Evolutionary conservation across 2,329 filamentous ascomycete species (phyloP).

Genomic region (Paramyrothecium roridum): DNA sequence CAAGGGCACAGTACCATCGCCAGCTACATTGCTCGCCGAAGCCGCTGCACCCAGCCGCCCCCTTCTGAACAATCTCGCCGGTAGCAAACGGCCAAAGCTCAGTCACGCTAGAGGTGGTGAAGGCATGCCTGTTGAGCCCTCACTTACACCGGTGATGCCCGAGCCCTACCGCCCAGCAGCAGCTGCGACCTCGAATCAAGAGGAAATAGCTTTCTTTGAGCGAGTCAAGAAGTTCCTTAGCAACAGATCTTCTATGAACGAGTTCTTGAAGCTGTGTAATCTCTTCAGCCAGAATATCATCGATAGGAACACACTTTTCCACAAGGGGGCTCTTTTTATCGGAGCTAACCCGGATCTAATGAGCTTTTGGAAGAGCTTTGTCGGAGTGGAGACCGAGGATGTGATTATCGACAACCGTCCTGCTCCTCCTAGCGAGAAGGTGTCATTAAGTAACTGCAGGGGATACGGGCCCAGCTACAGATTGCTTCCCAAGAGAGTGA

Average conservation of each 20-base stretch:
- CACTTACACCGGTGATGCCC: slow-evolving; percentile 81
- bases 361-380: slow-evolving; percentile 80
- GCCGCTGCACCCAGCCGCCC: slow-evolving; percentile 33
- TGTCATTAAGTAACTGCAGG: slow-evolving; percentile 93
- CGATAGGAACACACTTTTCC: slow-evolving; percentile 76
- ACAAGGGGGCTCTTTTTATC: slow-evolving; percentile 82
- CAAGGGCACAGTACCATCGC: slow-evolving; percentile 36
- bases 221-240: slow-evolving; percentile 93
- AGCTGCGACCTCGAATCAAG: slow-evolving; percentile 69
- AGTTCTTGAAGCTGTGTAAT: slow-evolving; percentile 96
- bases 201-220: slow-evolving; percentile 93
- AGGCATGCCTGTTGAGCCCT: slow-evolving; percentile 71
- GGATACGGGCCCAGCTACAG: slow-evolving; percentile 96
- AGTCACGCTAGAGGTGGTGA: slow-evolving; percentile 64
- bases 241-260: slow-evolving; percentile 88
- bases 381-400: slow-evolving; percentile 74
- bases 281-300: slow-evolving; percentile 92
- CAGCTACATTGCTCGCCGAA: slow-evolving; percentile 41
- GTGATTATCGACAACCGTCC: slow-evolving; percentile 77
- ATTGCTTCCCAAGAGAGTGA: slow-evolving; percentile 75
- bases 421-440: slow-evolving; percentile 70
- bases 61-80: slow-evolving; percentile 28
- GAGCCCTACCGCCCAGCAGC: slow-evolving; percentile 79
- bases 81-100: slow-evolving; percentile 69
- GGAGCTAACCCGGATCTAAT: slow-evolving; percentile 87